A percentile compares a stretch with the other conserved stretches of the same genome.
Conservation (phyloP, 2,329 filamentous ascomycete genomes). For the Trichoderma aggressivum region DNA sequence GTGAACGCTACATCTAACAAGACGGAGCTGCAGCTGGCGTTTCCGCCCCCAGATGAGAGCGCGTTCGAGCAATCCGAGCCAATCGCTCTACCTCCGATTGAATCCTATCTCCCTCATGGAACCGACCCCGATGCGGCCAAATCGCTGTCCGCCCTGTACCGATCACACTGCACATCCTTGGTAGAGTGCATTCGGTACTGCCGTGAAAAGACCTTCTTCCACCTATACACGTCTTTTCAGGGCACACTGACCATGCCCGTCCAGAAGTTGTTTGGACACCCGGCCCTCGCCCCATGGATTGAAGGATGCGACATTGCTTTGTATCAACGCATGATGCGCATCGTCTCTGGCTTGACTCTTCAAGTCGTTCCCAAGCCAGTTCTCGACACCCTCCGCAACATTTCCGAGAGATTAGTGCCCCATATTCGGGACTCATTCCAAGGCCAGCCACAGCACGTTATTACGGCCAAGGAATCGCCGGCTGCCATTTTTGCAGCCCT, state of each 20-base stretch:
- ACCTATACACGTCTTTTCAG: constrained; percentile 90
- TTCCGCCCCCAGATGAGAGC: constrained; percentile 56
- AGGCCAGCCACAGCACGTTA: constrained; percentile 78
- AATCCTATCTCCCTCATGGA: constrained; percentile 71
- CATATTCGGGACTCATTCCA: constrained; percentile 86
- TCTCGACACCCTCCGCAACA: constrained; percentile 79
- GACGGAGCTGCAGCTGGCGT: constrained; percentile 57
- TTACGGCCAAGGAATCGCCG: constrained; percentile 81
- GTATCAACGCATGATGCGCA: constrained; percentile 95
- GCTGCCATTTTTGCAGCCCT: constrained; percentile 85
- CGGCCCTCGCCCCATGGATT: constrained; percentile 84
- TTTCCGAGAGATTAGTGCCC: constrained; percentile 74
- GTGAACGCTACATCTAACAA: constrained; percentile 57
- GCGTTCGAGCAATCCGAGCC: constrained; percentile 58
- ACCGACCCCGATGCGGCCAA: constrained; percentile 86
- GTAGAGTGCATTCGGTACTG: constrained; percentile 95
- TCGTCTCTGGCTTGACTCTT: constrained; percentile 81
- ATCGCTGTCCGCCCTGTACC: constrained; percentile 81
- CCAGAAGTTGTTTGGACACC: constrained; percentile 82
- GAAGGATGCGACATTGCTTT: constrained; percentile 92
- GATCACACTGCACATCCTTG: constrained; percentile 90
- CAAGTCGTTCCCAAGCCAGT: constrained; percentile 89
- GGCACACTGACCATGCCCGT: constrained; percentile 96
- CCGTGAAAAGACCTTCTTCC: constrained; percentile 95
- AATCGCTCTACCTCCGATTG: constrained; percentile 80